Evolutionary conservation across 2,329 filamentous ascomycete genomes (phyloP), one percentile per base, ranked within the genome.

Genomic region (Colletotrichum simmondsii): DNA sequence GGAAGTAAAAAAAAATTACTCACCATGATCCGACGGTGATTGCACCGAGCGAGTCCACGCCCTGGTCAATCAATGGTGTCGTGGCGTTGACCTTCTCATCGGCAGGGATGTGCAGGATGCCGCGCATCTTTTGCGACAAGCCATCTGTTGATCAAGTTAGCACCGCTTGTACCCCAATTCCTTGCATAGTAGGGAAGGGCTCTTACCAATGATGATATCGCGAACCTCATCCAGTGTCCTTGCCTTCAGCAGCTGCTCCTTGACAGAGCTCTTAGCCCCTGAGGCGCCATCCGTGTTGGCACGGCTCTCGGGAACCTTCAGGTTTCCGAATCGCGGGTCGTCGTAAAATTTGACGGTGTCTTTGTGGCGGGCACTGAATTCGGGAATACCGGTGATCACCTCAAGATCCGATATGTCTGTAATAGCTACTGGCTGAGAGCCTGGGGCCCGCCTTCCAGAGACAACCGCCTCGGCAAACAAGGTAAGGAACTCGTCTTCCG

Each of bases 1-100:
- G 7, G 19, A 28, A 19, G 11, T 16, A 24, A 16, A n/a, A 24
- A 16, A n/a, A 26, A 26, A 19, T 4, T 30, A 82, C 58, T 71
- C 87, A 87, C 86, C 87, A 89, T 11, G 83, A 80, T 5, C 85
- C 82, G 8, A 84, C 83, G 80, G 77, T 77, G 14, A 78, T 70
- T 12, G 77, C 78, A 5, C 78, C 73, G 10, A 81, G 73, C 16
- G 77, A 77, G 68, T 80, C 77, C 26, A 78, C 70, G 62, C 79
- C 79, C 53, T 76, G 75, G 14, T 77, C 53, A 54, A 68, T 46
- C 22, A 68, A 58, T 14, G 65, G 16, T 2, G 12, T 46, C 14
- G 11, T 68, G 5, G 14, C 2, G 4, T 68, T 68, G 19, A 68
- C 65, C 35, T 24, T 62, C 37, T 68, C 42, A 37, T 68, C 57